Evolutionary conservation across 345 rosid species (phyloP), one percentile per base, ranked within the genome.

Genomic region (Bruguiera parviflora): DNA sequence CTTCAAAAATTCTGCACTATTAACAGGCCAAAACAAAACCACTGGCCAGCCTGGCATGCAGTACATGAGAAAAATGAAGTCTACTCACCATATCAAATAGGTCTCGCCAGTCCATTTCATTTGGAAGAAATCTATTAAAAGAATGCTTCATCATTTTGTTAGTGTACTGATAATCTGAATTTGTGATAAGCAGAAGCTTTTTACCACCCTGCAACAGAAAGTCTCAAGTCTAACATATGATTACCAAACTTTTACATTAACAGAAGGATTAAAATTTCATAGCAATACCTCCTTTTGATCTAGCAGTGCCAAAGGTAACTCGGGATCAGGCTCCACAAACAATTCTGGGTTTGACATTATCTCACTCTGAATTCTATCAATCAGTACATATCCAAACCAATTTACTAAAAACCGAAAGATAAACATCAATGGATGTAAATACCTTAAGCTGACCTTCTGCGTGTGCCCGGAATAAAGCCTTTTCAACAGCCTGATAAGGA

Each of bases 371-470:
- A 60, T 72, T 64, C 25, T 71, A 35, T 53, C 19, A 58, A 28
- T 79, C 21, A 69, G 57, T 53, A 67, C 31, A 63, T 74, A 6
- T 53, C 58, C 47, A 18, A 60, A 73, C 57, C 55, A 66, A 58
- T 9, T 55, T 21, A 1, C 31, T 33, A 22, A 60, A n/a, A 59
- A 19, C 15, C 25, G 56, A 28, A 37, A 46, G 13, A 59, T 24
- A 27, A 46, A 64, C 31, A 46, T 43, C 58, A 1, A 4, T 27
- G 5, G 18, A 56, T 43, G 39, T 32, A 73, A 29, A 73, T 75
- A 93, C 98, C 98, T 93, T 93, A 66, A 93, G 91, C 80, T 85
- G 97, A 51, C 98, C 98, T 84, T 93, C 97, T 27, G 91, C 96
- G 73, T 93, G 98, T 63, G 98, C 98, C 78, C 96, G 86, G 79